Percentiles rank a stretch among this genome's conserved stretches.
Evolutionary conservation across 169 alveolate genomes (phyloP).

Genomic region (Plasmodium gallinaceum): DNA sequence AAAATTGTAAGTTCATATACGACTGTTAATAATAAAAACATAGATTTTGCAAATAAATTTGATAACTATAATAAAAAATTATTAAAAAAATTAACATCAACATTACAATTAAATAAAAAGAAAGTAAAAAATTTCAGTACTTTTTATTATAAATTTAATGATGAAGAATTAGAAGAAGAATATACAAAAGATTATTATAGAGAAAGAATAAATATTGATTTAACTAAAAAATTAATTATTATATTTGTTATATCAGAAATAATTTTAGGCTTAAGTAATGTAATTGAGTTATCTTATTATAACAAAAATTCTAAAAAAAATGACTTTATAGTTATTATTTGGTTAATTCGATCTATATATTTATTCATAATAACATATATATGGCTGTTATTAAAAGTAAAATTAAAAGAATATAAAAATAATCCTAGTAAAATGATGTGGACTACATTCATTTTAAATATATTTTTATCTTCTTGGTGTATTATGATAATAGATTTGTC

Average conservation of each 20-base stretch:
- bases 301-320: constrained; percentile 63
- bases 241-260: constrained; percentile 88
- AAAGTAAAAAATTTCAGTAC: constrained; percentile 30
- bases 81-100: constrained; percentile 61
- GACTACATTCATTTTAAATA: constrained; percentile 67
- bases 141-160: constrained; percentile 83
- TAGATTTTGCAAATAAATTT: constrained; percentile 44
- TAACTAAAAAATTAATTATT: constrained; percentile 90
- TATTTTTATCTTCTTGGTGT: constrained; percentile 72
- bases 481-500: constrained; percentile 56
- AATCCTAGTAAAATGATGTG: constrained; percentile 77
- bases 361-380: constrained; percentile 84
- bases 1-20: constrained; percentile 1
- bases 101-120: constrained; percentile 31
- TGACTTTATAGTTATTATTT: constrained; percentile 80
- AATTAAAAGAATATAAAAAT: constrained; percentile 50
- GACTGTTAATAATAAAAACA: constrained; percentile 19
- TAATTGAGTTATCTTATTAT: constrained; percentile 78
- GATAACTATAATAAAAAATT: constrained; percentile 65
- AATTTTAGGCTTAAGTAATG: constrained; percentile 84
- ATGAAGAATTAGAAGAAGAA: constrained; percentile 90
- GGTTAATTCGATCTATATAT: constrained; percentile 91
- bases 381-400: constrained; percentile 88
- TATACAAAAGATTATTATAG: constrained; percentile 88
- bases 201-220: constrained; percentile 86